Evolutionary conservation across 1,284 basidiomycete genomes (phyloP), one percentile per base, ranked within the genome.

Genomic region (Malassezia restricta): DNA sequence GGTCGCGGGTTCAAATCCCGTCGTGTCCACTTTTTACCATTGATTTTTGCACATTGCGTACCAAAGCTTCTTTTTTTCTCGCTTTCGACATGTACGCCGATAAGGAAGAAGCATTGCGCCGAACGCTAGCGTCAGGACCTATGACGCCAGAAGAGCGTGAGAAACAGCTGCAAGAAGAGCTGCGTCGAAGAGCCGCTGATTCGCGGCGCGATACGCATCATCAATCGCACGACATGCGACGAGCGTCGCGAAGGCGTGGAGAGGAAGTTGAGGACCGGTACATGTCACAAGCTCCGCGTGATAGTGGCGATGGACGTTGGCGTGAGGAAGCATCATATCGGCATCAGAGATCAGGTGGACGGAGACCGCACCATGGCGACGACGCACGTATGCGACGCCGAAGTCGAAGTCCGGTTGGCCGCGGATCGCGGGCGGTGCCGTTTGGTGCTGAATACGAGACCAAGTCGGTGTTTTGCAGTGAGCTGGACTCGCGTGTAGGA

Each of bases 401-500:
- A 4, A 53, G 51, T 30, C 43, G 39, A 33, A 49, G 55, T 43
- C 45, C 44, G 12, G 41, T 42, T 12, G n/a, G 37, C 29, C 40
- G 45, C 11, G 33, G 33, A 35, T 35, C 33, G 15, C 45, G 35
- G 38, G 39, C 29, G 6, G n/a, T 11, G 15, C n/a, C 32, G n/a
- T 31, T n/a, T 3, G 32, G 33, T 2, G 71, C 74, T 30, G 74
- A 73, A 31, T 74, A 74, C 55, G 91, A 96, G 80, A 83, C 85
- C 71, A 86, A 94, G 74, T 95, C 92, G 64, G 87, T 96, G 62
- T 98, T 98, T 77, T 90, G 95, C 74, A 91, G 90, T 66, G 92
- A 96, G 77, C 83, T 99, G 71, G 87, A 92, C 64, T 87, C 89
- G 53, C 83, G 88, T 68, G 83, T 96, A 73, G 92, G 88, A 54